Conservation (phyloP, 768 basidiomycete species). For the Mycena galericulata region DNA sequence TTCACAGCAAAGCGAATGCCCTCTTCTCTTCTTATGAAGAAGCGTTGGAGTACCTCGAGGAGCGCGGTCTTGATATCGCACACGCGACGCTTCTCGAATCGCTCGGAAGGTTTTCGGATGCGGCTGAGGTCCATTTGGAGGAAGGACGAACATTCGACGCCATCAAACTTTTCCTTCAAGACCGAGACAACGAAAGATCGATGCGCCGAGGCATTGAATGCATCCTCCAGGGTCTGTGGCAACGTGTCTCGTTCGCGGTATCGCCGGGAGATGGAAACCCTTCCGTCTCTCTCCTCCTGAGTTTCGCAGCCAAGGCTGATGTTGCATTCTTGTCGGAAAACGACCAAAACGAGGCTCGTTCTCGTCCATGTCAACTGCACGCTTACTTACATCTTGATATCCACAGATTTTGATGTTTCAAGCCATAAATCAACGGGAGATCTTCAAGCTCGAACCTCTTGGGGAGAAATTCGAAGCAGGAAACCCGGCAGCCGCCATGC, state of each 20-base stretch:
- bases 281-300: conserved; percentile 40
- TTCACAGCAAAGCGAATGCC: conserved; percentile 55
- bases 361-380: not conserved
- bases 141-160: conserved; percentile 63
- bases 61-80: conserved; percentile 62
- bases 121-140: conserved; percentile 62
- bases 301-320: conserved; percentile 37
- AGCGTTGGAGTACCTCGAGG: conserved; percentile 66
- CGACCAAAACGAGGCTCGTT: conserved; percentile 31
- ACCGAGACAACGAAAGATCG: conserved; percentile 42
- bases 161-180: conserved; percentile 56
- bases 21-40: conserved; percentile 67
- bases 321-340: conserved; percentile 21
- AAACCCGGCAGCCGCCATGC: conserved; percentile 49
- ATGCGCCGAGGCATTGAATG: conserved; percentile 50
- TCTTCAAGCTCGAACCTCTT: conserved; percentile 45
- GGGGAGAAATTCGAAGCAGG: conserved; percentile 44
- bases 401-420: conserved; percentile 50
- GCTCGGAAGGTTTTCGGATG: conserved; percentile 57
- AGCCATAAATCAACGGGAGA: conserved; percentile 43
- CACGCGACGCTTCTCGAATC: conserved; percentile 58
- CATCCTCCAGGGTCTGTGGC: conserved; percentile 61
- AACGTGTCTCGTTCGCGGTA: conserved; percentile 53
- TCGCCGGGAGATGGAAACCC: conserved; percentile 31
- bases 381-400: conserved; percentile 14